phyloP scores from a whole-genome alignment of 1,284 basidiomycete genomes.

The Inonotus obliquus region DNA sequence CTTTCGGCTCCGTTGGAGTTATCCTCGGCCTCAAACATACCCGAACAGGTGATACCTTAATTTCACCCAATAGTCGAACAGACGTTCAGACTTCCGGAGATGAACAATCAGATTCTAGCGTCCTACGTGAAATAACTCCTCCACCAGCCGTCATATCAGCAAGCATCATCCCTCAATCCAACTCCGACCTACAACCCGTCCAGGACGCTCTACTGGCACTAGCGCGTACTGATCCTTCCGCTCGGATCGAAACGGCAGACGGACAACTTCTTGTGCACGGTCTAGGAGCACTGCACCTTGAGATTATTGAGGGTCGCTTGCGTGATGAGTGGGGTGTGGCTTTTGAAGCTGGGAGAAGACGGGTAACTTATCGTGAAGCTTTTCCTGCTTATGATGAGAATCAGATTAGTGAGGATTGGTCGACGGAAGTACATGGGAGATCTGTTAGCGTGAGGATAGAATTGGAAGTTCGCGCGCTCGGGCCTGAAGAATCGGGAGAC shows the following conservation, averaged over 20 bases:
- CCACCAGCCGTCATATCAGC: conserved; percentile 76
- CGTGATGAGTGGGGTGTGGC: conserved; percentile 75
- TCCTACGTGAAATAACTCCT: conserved; percentile 63
- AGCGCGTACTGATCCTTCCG: conserved; percentile 82
- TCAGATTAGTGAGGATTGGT: conserved; percentile 43
- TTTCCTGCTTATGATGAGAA: conserved; percentile 37
- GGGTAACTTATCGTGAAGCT: conserved; percentile 79
- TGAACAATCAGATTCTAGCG: conserved; percentile 27
- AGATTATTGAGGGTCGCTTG: conserved; percentile 79
- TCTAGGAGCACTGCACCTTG: conserved; percentile 81
- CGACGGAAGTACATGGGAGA: conserved; percentile 57
- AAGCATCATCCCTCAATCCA: conserved; percentile 76
- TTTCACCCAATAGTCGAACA: conserved; percentile 31
- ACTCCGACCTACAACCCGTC: conserved; percentile 74
- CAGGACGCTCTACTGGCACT: conserved; percentile 71
- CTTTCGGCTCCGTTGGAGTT: conserved; percentile 83
- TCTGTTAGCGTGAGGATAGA: conserved; percentile 41
- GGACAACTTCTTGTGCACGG: conserved; percentile 83
- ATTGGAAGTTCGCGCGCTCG: conserved; percentile 49
- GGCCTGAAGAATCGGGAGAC: conserved; percentile 54
- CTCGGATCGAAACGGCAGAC: conserved; percentile 72
- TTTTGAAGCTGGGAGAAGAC: conserved; percentile 73
- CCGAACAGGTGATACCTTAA: conserved; percentile 84
- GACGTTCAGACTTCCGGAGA: conserved; percentile 21
- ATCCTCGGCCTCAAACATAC: conserved; percentile 80